phyloP scores from a whole-genome alignment of 306 rosid species.

The Lagenaria siceraria region DNA sequence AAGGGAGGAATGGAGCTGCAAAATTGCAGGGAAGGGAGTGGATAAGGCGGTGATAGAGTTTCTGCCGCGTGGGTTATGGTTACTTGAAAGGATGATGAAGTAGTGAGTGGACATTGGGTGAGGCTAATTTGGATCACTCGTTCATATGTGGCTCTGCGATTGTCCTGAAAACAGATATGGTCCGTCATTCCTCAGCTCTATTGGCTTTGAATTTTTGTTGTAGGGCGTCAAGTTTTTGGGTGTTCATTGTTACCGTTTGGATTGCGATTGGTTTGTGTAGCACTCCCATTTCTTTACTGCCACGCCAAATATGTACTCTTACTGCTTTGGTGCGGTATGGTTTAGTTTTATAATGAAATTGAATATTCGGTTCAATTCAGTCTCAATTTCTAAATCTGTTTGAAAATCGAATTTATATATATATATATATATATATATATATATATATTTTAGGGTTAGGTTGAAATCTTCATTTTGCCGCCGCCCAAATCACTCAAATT shows the following conservation, averaged over 20 bases:
- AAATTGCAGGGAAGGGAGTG: constrained; percentile 17
- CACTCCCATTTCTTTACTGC: background rate
- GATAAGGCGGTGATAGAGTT: constrained; percentile 42
- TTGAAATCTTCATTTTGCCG: no score
- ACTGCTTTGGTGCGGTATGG: no score
- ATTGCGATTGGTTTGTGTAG: background rate
- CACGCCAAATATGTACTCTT: background rate
- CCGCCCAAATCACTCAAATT: no score
- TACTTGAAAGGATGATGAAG: constrained; percentile 17
- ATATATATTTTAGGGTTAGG: no score
- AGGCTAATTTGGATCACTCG: constrained; percentile 29
- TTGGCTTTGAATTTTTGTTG: background rate
- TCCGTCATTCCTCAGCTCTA: constrained; percentile 13
- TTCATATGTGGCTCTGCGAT: constrained; percentile 52
- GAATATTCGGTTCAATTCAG: no score
- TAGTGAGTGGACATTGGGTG: constrained; percentile 17
- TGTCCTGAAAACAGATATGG: constrained; percentile 41
- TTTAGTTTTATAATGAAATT: no score
- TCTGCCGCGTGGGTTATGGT: constrained; percentile 30
- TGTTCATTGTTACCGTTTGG: background rate
- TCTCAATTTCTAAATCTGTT: no score
- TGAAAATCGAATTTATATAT: no score
- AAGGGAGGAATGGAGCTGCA: constrained; percentile 6
- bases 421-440: no score
- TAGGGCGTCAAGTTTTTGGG: background rate